A percentile compares a stretch with the other conserved stretches of the same genome.
phyloP scores from a whole-genome alignment of 768 basidiomycete genomes.

The Inosperma sp. region DNA sequence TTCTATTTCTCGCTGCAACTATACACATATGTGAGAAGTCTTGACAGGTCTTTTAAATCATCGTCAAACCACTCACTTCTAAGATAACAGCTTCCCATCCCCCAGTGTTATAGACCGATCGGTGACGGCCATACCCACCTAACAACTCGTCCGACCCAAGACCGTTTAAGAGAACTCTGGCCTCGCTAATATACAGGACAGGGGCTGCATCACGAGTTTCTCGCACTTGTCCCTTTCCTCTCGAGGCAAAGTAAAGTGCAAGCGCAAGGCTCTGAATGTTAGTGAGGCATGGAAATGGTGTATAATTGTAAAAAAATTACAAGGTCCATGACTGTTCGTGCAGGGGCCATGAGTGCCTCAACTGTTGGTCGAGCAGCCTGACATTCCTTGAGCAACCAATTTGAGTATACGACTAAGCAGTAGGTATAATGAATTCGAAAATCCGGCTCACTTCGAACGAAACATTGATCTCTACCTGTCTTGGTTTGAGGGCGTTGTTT shows the following conservation, averaged over 20 bases:
- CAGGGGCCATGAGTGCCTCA: slow-evolving; percentile 73
- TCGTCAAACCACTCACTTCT: slow-evolving; percentile 56
- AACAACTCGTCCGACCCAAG: slow-evolving; percentile 94
- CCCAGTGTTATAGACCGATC: slow-evolving; percentile 59
- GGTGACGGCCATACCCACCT: slow-evolving; percentile 90
- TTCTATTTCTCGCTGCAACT: slow-evolving; percentile 88
- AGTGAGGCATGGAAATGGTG: slow-evolving; percentile 5
- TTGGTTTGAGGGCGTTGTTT: neutral
- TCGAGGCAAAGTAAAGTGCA: slow-evolving; percentile 90
- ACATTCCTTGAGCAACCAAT: slow-evolving; percentile 54
- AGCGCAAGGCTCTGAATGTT: slow-evolving; percentile 74
- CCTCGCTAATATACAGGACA: slow-evolving; percentile 60
- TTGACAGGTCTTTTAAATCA: neutral
- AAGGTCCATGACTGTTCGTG: slow-evolving; percentile 85
- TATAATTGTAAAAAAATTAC: slow-evolving; percentile 38
- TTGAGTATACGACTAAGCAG: neutral
- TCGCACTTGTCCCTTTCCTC: slow-evolving; percentile 63
- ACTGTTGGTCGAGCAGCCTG: slow-evolving; percentile 49
- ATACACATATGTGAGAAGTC: slow-evolving; percentile 7
- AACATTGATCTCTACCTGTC: slow-evolving; percentile 80
- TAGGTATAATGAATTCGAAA: neutral
- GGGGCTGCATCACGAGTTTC: slow-evolving; percentile 31
- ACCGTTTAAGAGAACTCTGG: slow-evolving; percentile 83
- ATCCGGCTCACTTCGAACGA: slow-evolving; percentile 55
- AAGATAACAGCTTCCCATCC: slow-evolving; percentile 76